Evolutionary conservation across 192 early-diverging fungal genomes (phyloP).

Genomic region (Coemansia sp.): DNA sequence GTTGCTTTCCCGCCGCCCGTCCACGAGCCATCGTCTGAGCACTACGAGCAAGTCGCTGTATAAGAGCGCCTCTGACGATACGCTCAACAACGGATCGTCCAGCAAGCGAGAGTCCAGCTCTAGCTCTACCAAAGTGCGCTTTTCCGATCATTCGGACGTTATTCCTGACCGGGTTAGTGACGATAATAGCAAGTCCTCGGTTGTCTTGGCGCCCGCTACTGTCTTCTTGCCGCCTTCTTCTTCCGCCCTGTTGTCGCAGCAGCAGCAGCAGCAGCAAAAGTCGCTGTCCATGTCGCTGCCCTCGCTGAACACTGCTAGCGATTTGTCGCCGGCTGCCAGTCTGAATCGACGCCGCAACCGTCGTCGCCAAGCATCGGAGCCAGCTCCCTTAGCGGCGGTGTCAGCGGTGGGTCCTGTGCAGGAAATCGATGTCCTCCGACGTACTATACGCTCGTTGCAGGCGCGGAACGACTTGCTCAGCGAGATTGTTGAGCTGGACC

Average conservation of each 20-base stretch:
- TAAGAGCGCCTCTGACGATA: constrained; percentile 35
- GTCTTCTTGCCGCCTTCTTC: background rate
- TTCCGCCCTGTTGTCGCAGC: background rate
- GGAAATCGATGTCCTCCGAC: constrained; percentile 31
- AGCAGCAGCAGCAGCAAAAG: background rate
- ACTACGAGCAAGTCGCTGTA: constrained; percentile 1
- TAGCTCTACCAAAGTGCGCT: constrained; percentile 9
- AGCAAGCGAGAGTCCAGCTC: background rate
- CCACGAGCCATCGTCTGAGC: background rate
- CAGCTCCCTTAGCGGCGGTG: background rate
- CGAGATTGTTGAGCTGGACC: constrained; percentile 27
- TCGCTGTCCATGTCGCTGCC: constrained; percentile 7
- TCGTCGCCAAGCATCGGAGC: constrained; percentile 25
- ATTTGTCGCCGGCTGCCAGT: background rate
- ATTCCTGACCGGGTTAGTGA: constrained; percentile 8
- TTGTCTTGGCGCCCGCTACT: too few species aligned
- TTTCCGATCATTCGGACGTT: background rate
- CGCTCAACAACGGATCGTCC: constrained; percentile 13
- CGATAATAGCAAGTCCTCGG: background rate
- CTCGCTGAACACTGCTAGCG: background rate
- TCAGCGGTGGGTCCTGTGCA: background rate
- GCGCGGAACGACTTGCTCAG: constrained; percentile 44
- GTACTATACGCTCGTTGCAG: constrained; percentile 28
- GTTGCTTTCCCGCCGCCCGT: constrained; percentile 5
- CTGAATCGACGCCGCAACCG: background rate